A percentile compares a stretch with the other conserved stretches of the same genome.
Conservation (phyloP, 1,284 basidiomycete species). For the Singerocomus inundabilis region DNA sequence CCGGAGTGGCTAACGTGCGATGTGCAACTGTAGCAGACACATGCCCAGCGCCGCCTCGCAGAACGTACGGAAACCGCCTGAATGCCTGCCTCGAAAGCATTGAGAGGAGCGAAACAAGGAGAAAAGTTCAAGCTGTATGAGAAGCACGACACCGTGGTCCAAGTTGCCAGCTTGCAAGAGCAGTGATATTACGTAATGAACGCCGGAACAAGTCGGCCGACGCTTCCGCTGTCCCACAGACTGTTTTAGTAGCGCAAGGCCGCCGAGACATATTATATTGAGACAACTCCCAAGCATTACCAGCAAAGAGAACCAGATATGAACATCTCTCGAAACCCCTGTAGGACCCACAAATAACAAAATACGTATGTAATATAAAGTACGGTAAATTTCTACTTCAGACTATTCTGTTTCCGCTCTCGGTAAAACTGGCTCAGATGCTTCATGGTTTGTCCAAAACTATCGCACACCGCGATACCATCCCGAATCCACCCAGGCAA, state of each 20-base stretch:
- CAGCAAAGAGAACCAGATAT: constrained; percentile 1
- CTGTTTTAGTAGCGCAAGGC: constrained; percentile 4
- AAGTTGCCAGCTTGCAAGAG: no score
- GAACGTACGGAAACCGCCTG: constrained; percentile 30
- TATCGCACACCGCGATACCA: constrained; percentile 58
- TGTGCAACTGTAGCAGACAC: constrained; percentile 8
- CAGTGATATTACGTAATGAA: constrained; percentile 21
- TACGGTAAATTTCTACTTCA: no score
- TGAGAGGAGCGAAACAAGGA: neutral
- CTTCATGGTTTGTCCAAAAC: constrained; percentile 75
- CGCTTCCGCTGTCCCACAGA: neutral
- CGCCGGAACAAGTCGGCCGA: constrained; percentile 17
- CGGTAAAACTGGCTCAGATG: constrained; percentile 70
- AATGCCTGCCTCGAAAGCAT: constrained; percentile 34
- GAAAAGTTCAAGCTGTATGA: neutral
- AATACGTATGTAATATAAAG: neutral
- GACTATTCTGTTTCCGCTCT: constrained; percentile 36
- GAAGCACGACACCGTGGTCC: neutral
- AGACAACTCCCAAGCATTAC: constrained; percentile 3
- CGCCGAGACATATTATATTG: neutral
- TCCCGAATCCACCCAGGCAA: constrained; percentile 87
- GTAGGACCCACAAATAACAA: neutral
- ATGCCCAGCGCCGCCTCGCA: constrained; percentile 20
- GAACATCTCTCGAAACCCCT: constrained; percentile 4
- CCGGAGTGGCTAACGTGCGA: constrained; percentile 49